Percentiles rank a stretch among this genome's conserved stretches.
phyloP scores from a whole-genome alignment of 805 yeast genomes.

The Ogataea pilisensis region DNA sequence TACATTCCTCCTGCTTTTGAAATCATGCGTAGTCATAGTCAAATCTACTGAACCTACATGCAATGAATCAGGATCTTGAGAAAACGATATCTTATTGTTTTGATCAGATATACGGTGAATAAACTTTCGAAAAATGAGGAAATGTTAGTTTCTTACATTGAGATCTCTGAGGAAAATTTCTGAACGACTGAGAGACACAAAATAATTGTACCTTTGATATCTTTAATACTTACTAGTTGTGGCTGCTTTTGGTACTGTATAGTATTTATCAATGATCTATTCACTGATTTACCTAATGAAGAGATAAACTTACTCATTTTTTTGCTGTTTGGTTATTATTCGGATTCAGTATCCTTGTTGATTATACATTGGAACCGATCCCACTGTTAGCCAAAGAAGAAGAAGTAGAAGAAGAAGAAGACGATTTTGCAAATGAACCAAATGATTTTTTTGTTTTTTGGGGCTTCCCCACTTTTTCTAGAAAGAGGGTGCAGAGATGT shows the following conservation, averaged over 20 bases:
- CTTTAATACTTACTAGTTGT: slow-evolving; percentile 24
- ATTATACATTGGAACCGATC: too few relatives aligned
- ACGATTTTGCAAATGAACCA: too few relatives aligned
- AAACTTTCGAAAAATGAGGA: slow-evolving; percentile 8
- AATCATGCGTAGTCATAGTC: too few relatives aligned
- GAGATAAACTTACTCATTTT: slow-evolving; percentile 3
- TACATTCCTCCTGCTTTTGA: not conserved
- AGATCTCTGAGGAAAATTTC: too few relatives aligned
- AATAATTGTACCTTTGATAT: too few relatives aligned
- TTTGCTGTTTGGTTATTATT: not conserved
- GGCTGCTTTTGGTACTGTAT: slow-evolving; percentile 22
- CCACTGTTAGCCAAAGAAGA: too few relatives aligned
- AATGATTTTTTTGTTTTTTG: too few relatives aligned
- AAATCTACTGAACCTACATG: slow-evolving; percentile 20
- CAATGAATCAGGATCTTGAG: slow-evolving; percentile 21
- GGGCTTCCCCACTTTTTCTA: too few relatives aligned
- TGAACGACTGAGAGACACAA: too few relatives aligned
- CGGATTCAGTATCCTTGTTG: too few relatives aligned
- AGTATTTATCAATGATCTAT: slow-evolving; percentile 20
- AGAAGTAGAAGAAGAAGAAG: too few relatives aligned
- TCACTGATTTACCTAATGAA: slow-evolving; percentile 8
- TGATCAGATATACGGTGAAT: slow-evolving; percentile 19
- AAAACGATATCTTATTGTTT: slow-evolving; percentile 26
- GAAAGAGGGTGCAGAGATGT: too few relatives aligned
- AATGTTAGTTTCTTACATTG: slow-evolving; percentile 3